A percentile compares a stretch with the other conserved stretches of the same genome.
These are phyloP conservation scores for Trichosphaerium sp. DNA, from an alignment of 78 protist genomes.

Conservation along the genomic window DNA sequence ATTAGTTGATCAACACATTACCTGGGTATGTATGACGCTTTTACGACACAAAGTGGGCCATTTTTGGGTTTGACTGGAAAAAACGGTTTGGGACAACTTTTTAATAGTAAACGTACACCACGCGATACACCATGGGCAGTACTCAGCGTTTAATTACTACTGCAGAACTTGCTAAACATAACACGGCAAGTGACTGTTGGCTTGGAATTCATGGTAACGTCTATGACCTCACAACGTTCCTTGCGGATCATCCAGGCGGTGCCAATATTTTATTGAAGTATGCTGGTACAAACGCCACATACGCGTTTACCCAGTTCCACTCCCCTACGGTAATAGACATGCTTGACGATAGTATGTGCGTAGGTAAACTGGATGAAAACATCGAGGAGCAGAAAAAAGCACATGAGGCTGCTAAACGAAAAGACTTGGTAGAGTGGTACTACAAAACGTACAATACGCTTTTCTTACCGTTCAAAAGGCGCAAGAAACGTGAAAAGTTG, in stretches of 20 bases:
- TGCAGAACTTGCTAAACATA: constrained; percentile 15
- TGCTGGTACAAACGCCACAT: constrained; percentile 22
- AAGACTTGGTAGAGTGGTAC: neutral
- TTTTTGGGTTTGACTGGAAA: no score
- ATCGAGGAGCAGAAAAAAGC: neutral
- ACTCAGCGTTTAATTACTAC: no score
- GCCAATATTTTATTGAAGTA: neutral
- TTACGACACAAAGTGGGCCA: no score
- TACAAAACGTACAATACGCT: neutral
- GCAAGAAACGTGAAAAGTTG: no score
- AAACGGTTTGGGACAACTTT: no score
- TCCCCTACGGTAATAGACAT: neutral
- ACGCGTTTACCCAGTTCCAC: constrained; percentile 6
- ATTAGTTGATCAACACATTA: no score
- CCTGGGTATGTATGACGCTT: no score
- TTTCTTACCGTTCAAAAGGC: neutral
- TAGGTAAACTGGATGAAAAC: neutral
- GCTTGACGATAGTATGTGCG: neutral
- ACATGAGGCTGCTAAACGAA: neutral
- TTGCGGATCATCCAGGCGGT: constrained; percentile 45
- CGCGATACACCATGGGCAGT: no score
- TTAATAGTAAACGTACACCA: no score
- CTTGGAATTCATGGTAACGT: neutral
- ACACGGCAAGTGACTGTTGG: constrained; percentile 5
- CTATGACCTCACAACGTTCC: constrained; percentile 22